phyloP scores from a whole-genome alignment of 106 monocot genomes.

The Allium sativum region DNA sequence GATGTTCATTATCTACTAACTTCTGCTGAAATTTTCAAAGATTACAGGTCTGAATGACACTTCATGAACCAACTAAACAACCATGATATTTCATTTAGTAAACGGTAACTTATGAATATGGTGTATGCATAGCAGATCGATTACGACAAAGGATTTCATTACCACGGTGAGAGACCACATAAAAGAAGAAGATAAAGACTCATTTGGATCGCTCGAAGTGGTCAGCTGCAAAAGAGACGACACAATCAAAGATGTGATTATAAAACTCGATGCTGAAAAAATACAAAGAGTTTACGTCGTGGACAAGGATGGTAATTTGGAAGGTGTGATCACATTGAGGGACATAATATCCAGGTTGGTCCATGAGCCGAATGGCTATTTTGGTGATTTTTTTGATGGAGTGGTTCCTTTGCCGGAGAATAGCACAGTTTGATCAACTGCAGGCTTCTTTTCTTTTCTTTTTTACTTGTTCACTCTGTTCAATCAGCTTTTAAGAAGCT shows the following conservation, averaged over 20 bases:
- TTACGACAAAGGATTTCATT: conserved; percentile 61
- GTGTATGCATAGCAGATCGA: conserved; percentile 24
- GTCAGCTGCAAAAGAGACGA: conserved; percentile 57
- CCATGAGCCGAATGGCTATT: conserved; percentile 83
- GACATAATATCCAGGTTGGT: conserved; percentile 91
- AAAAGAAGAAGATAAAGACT: conserved; percentile 27
- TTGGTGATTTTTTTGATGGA: conserved; percentile 96
- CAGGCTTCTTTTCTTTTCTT: neutral
- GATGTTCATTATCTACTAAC: conserved; percentile 76
- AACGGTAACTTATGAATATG: neutral
- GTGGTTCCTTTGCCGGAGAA: conserved; percentile 72
- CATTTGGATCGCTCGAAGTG: conserved; percentile 27
- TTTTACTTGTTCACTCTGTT: too few species aligned
- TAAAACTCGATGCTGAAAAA: conserved; percentile 54
- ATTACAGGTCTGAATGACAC: conserved; percentile 38
- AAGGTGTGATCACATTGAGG: conserved; percentile 78
- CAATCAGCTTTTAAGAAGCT: too few species aligned
- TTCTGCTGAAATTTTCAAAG: conserved; percentile 48
- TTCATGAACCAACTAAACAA: neutral
- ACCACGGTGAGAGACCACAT: conserved; percentile 28
- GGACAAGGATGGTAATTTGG: conserved; percentile 38
- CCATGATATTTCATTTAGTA: neutral
- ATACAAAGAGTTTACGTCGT: conserved; percentile 79
- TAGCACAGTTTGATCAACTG: conserved; percentile 36
- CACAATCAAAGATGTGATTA: conserved; percentile 61